Conservation (phyloP, 768 basidiomycete species). For the Rhodotorula kratochvilovae region DNA sequence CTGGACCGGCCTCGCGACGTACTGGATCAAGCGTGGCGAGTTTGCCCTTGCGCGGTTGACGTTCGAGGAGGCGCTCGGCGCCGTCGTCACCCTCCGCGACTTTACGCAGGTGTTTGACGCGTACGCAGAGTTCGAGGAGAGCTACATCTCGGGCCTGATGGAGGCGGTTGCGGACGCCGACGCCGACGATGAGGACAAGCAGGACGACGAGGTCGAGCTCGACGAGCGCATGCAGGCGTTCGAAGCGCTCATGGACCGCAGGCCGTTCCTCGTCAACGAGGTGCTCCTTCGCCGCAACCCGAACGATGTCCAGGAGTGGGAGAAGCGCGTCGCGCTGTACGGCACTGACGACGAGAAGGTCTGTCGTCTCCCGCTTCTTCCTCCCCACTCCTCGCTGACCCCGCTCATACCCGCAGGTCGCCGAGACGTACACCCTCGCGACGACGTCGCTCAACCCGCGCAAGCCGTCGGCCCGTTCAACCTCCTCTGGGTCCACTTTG, state of each 20-base stretch:
- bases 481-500: constrained; percentile 86
- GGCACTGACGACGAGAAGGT: constrained; percentile 86
- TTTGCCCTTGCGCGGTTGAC: constrained; percentile 62
- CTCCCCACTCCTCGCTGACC: not conserved
- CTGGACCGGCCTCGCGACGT: constrained; percentile 94
- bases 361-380: constrained; percentile 14
- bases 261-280: constrained; percentile 94
- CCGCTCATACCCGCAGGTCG: constrained; percentile 57
- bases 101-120: constrained; percentile 98
- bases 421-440: constrained; percentile 86
- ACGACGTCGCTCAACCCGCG: constrained; percentile 80
- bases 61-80: constrained; percentile 78
- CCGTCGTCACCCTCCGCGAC: constrained; percentile 86
- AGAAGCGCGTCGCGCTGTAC: constrained; percentile 89
- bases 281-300: constrained; percentile 88
- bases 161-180: constrained; percentile 66
- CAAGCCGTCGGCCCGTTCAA: constrained; percentile 83
- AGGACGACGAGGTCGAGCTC: constrained; percentile 67
- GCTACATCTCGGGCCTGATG: constrained; percentile 84
- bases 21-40: constrained; percentile 96
- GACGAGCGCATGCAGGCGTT: constrained; percentile 86
- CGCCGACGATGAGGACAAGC: constrained; percentile 69
- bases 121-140: constrained; percentile 89
- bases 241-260: constrained; percentile 85
- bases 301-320: constrained; percentile 99